phyloP scores from a whole-genome alignment of 2,329 filamentous ascomycete genomes.

The Apiospora hydei region DNA sequence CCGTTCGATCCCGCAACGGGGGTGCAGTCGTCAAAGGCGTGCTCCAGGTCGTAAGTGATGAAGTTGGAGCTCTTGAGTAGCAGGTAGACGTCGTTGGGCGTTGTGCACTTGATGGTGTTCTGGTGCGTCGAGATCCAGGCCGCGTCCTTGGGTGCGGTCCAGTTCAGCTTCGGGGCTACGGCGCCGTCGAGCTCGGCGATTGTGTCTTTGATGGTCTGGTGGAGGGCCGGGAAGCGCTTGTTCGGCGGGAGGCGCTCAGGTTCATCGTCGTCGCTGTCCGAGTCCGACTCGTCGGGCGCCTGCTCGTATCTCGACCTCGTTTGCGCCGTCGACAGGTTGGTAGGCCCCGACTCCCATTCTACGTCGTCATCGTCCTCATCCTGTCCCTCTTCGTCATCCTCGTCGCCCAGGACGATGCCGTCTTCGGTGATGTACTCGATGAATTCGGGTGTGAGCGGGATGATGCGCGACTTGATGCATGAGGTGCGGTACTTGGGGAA shows the following conservation, averaged over 20 bases:
- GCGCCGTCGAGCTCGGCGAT: constrained; percentile 85
- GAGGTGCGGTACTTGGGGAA: constrained; percentile 82
- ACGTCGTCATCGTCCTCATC: constrained; percentile 66
- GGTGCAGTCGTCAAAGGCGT: constrained; percentile 84
- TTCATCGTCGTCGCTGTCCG: constrained; percentile 56
- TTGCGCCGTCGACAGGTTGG: constrained; percentile 34
- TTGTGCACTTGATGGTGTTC: constrained; percentile 91
- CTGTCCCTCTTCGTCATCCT: constrained; percentile 52
- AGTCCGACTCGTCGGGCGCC: constrained; percentile 47
- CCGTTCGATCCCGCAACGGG: constrained; percentile 42
- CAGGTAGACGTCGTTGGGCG: constrained; percentile 90
- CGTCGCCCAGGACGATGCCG: constrained; percentile 85
- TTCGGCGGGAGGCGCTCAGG: constrained; percentile 61
- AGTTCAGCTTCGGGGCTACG: constrained; percentile 94
- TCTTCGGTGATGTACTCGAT: constrained; percentile 89
- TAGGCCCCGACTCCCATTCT: constrained; percentile 56
- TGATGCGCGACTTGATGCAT: constrained; percentile 85
- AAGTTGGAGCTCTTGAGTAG: constrained; percentile 95
- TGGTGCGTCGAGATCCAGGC: constrained; percentile 85
- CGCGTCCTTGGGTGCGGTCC: constrained; percentile 96
- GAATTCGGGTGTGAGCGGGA: constrained; percentile 78
- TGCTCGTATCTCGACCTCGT: constrained; percentile 45
- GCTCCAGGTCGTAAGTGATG: constrained; percentile 90
- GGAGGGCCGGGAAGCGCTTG: constrained; percentile 72
- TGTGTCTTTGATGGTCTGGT: constrained; percentile 76